Percentiles rank a stretch among this genome's conserved stretches.
Conservation (phyloP, 108 stramenopile species). For the Mediolabrus comicus region DNA sequence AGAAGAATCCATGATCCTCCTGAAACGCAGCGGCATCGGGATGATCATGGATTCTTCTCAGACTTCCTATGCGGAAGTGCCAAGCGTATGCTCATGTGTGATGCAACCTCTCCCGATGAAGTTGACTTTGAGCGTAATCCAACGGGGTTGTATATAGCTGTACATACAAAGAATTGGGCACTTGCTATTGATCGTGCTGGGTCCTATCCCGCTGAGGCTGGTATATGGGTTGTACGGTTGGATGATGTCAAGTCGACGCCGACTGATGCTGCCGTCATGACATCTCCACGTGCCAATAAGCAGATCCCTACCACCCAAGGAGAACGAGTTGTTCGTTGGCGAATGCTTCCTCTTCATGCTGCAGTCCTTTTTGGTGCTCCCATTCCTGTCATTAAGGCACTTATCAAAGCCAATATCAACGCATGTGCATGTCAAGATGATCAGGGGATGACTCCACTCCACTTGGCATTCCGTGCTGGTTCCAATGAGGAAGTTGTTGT, state of each 20-base stretch:
- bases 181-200: constrained; percentile 50
- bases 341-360: constrained; percentile 73
- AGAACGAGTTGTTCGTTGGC: constrained; percentile 53
- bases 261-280: not conserved
- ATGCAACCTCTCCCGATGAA: constrained; percentile 8
- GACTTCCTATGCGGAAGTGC: not conserved
- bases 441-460: constrained; percentile 80
- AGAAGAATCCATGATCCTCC: no score
- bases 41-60: not conserved
- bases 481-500: constrained; percentile 66
- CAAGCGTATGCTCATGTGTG: not conserved
- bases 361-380: constrained; percentile 73
- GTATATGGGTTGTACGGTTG: constrained; percentile 66
- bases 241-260: not conserved
- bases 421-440: constrained; percentile 60
- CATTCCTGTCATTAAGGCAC: constrained; percentile 35
- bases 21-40: no score
- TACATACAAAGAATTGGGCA: constrained; percentile 74
- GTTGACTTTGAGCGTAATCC: constrained; percentile 65
- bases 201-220: constrained; percentile 63
- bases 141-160: constrained; percentile 60
- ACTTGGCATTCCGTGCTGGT: constrained; percentile 61
- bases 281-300: not conserved
- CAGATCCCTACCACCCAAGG: constrained; percentile 16
- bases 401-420: constrained; percentile 57